Evolutionary conservation across 164 flowering plant genomes (phyloP).

Genomic region (Annona squamosa): DNA sequence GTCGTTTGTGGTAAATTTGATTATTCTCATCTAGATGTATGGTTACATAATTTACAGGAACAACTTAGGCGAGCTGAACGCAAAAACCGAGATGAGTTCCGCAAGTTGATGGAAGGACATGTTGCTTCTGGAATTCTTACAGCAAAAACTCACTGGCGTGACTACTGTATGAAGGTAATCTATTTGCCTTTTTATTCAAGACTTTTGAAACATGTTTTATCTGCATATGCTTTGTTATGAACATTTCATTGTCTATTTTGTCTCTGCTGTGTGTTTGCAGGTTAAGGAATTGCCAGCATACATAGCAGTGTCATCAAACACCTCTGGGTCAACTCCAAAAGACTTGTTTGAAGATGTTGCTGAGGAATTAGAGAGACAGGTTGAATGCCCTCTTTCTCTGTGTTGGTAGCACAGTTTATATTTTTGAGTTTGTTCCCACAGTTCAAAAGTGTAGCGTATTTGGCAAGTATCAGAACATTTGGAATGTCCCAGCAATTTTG

Average conservation of each 20-base stretch:
- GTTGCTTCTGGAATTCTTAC: conserved; percentile 61
- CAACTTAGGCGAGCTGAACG: conserved; percentile 75
- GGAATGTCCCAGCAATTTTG: too few relatives aligned
- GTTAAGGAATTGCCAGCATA: conserved; percentile 74
- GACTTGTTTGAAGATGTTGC: conserved; percentile 90
- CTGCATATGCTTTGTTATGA: not conserved
- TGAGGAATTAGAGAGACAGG: conserved; percentile 88
- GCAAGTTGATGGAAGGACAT: conserved; percentile 85
- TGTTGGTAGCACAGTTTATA: not conserved
- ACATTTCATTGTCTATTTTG: not conserved
- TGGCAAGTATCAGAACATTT: too few relatives aligned
- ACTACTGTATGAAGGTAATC: conserved; percentile 76
- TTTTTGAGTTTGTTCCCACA: not conserved
- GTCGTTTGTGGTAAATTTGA: not conserved
- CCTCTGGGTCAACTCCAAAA: conserved; percentile 85
- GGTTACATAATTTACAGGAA: conserved; percentile 39
- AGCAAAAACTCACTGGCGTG: conserved; percentile 91
- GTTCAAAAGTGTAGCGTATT: not conserved
- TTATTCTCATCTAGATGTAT: not conserved
- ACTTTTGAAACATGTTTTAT: not conserved
- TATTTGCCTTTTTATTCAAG: not conserved
- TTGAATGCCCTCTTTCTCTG: conserved; percentile 8
- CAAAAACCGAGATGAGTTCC: conserved; percentile 88
- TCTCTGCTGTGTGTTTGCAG: conserved; percentile 27
- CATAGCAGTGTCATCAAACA: conserved; percentile 76